These are phyloP conservation scores for Populus deltoides DNA, from an alignment of 345 rosid genomes.

Conservation along the genomic window DNA sequence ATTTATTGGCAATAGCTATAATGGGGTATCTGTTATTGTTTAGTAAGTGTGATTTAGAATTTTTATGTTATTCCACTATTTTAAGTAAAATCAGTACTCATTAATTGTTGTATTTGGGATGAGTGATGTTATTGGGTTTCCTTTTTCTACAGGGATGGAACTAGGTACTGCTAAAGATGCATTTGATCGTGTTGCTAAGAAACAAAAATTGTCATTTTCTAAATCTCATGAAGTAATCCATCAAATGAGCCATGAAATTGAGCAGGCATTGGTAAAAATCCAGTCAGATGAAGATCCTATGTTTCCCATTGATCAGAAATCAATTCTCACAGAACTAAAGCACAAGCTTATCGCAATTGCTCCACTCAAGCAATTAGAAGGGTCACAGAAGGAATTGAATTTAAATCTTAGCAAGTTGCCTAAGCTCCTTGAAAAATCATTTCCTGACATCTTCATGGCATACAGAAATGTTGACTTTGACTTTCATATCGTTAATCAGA, in stretches of 20 bases:
- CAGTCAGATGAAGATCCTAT: slow-evolving; percentile 24
- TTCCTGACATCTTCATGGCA: slow-evolving; percentile 69
- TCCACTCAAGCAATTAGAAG: slow-evolving; percentile 54
- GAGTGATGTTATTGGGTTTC: neutral
- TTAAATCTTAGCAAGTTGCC: slow-evolving; percentile 46
- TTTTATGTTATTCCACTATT: neutral
- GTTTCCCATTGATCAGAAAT: slow-evolving; percentile 33
- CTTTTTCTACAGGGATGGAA: slow-evolving; percentile 50
- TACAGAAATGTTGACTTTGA: slow-evolving; percentile 64
- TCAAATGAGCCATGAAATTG: slow-evolving; percentile 46
- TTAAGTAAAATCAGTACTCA: neutral
- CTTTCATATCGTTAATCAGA: slow-evolving; percentile 47
- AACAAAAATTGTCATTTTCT: slow-evolving; percentile 54
- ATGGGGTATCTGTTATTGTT: neutral
- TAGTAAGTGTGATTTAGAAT: neutral
- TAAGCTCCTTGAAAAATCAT: slow-evolving; percentile 56
- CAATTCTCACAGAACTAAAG: slow-evolving; percentile 47
- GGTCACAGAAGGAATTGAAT: slow-evolving; percentile 53
- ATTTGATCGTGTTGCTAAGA: slow-evolving; percentile 62
- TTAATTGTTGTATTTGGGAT: neutral
- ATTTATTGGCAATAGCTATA: neutral
- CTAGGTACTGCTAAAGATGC: slow-evolving; percentile 47
- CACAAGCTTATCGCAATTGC: slow-evolving; percentile 44
- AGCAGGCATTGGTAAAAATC: slow-evolving; percentile 44
- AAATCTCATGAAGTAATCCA: slow-evolving; percentile 48